Percentiles rank a stretch among this genome's conserved stretches.
These are phyloP conservation scores for Ustilago nuda DNA, from an alignment of 1,284 basidiomycete species.

Conservation along the genomic window DNA sequence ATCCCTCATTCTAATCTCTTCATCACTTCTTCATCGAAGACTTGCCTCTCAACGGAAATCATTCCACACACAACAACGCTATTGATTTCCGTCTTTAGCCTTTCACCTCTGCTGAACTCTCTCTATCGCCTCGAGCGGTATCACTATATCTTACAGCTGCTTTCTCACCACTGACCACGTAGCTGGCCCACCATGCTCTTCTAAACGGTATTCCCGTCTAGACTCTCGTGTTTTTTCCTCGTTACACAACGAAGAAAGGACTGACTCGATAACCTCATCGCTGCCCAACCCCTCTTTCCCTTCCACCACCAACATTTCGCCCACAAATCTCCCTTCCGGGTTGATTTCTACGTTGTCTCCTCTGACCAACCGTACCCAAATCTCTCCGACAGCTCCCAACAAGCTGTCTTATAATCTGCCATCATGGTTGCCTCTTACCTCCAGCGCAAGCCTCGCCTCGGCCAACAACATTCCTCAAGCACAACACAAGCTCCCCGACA, in stretches of 20 bases:
- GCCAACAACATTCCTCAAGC: conserved; percentile 39
- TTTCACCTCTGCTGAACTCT: conserved; percentile 7
- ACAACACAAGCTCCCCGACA: conserved; percentile 26
- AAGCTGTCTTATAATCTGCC: conserved; percentile 48
- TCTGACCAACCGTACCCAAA: conserved; percentile 32
- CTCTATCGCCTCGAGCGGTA: conserved; percentile 29
- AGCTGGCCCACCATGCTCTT: conserved; percentile 58
- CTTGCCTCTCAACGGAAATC: conserved; percentile 21
- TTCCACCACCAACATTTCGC: conserved; percentile 30
- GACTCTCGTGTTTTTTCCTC: conserved; percentile 41
- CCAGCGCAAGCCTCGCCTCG: conserved; percentile 46
- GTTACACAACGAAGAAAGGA: conserved; percentile 51
- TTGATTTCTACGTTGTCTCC: conserved; percentile 58
- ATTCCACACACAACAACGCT: background rate
- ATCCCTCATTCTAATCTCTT: conserved; percentile 8
- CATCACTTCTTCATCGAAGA: conserved; percentile 18
- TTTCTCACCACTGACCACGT: conserved; percentile 48
- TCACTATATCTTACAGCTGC: conserved; percentile 51
- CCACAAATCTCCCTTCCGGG: conserved; percentile 46
- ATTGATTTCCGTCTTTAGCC: conserved; percentile 25
- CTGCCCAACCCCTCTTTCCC: conserved; percentile 41
- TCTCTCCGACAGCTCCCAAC: conserved; percentile 43
- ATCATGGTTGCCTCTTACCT: conserved; percentile 51
- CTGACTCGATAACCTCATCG: conserved; percentile 44
- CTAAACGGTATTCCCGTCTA: conserved; percentile 52